A percentile compares a stretch with the other conserved stretches of the same genome.
These are phyloP conservation scores for Coemansia erecta DNA, from an alignment of 192 early-diverging fungal genomes.

Conservation along the genomic window DNA sequence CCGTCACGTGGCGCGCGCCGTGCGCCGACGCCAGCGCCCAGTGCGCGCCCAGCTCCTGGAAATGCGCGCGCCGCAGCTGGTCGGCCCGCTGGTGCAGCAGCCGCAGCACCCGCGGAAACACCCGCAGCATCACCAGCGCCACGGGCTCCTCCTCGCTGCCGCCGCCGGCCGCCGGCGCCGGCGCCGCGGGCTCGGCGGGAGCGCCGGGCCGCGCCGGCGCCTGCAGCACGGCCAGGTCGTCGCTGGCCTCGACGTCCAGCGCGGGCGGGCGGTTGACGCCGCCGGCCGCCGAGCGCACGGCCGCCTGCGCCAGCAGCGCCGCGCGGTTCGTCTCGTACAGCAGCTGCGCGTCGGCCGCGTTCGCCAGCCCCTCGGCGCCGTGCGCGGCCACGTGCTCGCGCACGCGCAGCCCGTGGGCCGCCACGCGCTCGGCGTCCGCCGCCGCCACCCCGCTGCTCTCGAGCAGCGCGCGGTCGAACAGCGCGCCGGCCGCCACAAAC, in stretches of 20 bases:
- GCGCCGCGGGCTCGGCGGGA: neutral
- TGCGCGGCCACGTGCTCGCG: slow-evolving; percentile 23
- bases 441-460: slow-evolving; percentile 15
- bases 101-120: slow-evolving; percentile 19
- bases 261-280: too few species aligned
- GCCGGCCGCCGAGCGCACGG: too few species aligned
- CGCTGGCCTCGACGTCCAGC: too few species aligned
- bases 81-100: slow-evolving; percentile 23
- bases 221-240: neutral
- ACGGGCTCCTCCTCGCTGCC: slow-evolving; percentile 12
- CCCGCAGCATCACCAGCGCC: slow-evolving; percentile 16
- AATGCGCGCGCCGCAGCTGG: slow-evolving; percentile 33
- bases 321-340: slow-evolving; percentile 4
- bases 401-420: slow-evolving; percentile 22
- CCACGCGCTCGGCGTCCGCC: slow-evolving; percentile 12
- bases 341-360: slow-evolving; percentile 7
- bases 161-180: too few species aligned
- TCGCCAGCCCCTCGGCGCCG: slow-evolving; percentile 19
- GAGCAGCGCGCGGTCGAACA: slow-evolving; percentile 36
- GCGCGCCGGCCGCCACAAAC: slow-evolving; percentile 38
- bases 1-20: slow-evolving; percentile 27
- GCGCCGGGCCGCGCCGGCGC: neutral
- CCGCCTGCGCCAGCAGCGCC: too few species aligned
- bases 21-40: slow-evolving; percentile 22
- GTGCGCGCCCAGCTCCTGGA: slow-evolving; percentile 32